Percentiles rank a stretch among this genome's conserved stretches.
Conservation (phyloP, 73 alveolate species). For the Uronychia binucleata region DNA sequence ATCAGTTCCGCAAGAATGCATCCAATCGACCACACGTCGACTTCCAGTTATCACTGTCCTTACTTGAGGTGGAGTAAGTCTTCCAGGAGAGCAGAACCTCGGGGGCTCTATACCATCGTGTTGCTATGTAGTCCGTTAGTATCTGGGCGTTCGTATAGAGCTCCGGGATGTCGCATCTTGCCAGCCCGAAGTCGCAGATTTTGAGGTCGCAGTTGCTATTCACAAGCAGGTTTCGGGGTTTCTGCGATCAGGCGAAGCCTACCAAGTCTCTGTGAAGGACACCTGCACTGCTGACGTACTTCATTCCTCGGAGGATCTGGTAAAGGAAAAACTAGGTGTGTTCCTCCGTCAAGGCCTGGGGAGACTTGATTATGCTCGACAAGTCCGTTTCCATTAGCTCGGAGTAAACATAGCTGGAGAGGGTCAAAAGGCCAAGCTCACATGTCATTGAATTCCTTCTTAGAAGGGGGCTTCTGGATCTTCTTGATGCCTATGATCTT, state of each 20-base stretch:
- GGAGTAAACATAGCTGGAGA: constrained; percentile 35
- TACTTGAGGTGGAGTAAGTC: constrained; percentile 50
- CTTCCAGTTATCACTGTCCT: constrained; percentile 55
- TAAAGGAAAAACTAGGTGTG: constrained; percentile 96
- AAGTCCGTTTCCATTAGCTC: constrained; percentile 74
- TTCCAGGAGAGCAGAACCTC: constrained; percentile 73
- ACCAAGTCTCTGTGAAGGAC: constrained; percentile 90
- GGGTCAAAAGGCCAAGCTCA: neutral
- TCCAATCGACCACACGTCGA: constrained; percentile 92
- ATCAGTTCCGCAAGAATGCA: constrained; percentile 79
- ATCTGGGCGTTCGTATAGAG: constrained; percentile 57
- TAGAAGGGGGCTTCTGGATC: constrained; percentile 61
- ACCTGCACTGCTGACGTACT: constrained; percentile 92
- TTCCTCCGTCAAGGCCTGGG: constrained; percentile 64
- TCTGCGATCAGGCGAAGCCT: neutral
- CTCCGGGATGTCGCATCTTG: constrained; percentile 73
- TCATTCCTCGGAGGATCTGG: constrained; percentile 92
- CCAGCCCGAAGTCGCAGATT: constrained; percentile 95
- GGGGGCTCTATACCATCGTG: constrained; percentile 93
- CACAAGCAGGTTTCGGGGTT: constrained; percentile 91
- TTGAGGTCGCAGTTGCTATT: constrained; percentile 92
- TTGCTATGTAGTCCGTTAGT: constrained; percentile 83
- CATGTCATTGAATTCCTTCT: constrained; percentile 68
- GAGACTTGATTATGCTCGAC: constrained; percentile 53
- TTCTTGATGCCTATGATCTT: constrained; percentile 46